phyloP scores from a whole-genome alignment of 108 stramenopile genomes.

The Epithemia pelagica region DNA sequence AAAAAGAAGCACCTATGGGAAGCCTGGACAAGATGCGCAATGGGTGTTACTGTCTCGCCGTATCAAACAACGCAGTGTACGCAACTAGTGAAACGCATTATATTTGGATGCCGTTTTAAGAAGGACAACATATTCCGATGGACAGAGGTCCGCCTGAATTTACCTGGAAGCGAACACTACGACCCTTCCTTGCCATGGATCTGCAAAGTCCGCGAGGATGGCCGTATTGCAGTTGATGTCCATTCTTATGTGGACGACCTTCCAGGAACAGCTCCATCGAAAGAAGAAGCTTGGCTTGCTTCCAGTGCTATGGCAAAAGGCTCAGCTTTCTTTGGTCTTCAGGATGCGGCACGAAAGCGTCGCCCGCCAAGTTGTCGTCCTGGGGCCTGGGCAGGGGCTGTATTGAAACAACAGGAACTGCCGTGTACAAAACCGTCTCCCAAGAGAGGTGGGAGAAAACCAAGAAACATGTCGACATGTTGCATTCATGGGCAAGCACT shows the following conservation, averaged over 20 bases:
- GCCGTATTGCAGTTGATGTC: conserved; percentile 16
- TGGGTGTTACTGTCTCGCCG: too few relatives aligned
- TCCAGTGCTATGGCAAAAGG: not conserved
- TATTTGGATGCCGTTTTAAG: too few relatives aligned
- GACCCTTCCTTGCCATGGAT: conserved; percentile 28
- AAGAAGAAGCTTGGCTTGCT: conserved; percentile 13
- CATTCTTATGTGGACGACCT: conserved; percentile 30
- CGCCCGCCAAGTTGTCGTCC: conserved; percentile 5
- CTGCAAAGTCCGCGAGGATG: conserved; percentile 16
- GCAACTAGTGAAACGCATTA: too few relatives aligned
- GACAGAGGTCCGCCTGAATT: conserved; percentile 20
- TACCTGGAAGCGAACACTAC: conserved; percentile 29
- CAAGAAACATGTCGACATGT: conserved; percentile 2
- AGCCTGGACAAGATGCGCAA: too few relatives aligned
- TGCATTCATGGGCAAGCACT: too few relatives aligned
- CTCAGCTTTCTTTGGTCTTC: conserved; percentile 17
- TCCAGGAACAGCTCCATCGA: conserved; percentile 2
- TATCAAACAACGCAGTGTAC: too few relatives aligned
- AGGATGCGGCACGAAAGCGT: conserved; percentile 35
- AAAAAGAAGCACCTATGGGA: too few relatives aligned
- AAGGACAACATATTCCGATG: conserved; percentile 42
- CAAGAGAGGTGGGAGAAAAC: conserved; percentile 23
- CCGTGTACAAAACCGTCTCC: conserved; percentile 7
- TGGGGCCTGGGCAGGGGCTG: conserved; percentile 15
- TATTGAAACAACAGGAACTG: conserved; percentile 12